Conservation (phyloP, 2,329 filamentous ascomycete species). For the Alternaria triticimaculans region DNA sequence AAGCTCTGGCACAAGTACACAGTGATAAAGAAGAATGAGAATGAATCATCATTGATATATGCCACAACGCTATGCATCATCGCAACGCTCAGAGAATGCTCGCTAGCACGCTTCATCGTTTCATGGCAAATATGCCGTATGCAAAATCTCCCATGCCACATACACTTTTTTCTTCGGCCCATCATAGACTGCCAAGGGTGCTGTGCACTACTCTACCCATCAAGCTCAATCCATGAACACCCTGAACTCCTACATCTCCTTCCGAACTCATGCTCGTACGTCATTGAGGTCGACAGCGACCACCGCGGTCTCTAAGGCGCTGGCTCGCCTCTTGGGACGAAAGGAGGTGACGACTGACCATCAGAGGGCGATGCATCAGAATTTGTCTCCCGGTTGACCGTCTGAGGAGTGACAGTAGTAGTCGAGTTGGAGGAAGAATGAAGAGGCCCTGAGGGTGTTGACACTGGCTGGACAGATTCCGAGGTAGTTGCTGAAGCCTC, state of each 20-base stretch:
- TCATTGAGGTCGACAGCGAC: background rate
- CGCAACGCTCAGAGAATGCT: background rate
- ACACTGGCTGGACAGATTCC: background rate
- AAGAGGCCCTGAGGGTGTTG: conserved; percentile 3
- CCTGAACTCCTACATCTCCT: background rate
- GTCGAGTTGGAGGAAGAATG: conserved; percentile 13
- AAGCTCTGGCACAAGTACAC: background rate
- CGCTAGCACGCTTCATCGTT: background rate
- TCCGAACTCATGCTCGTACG: background rate
- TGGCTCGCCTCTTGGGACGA: background rate
- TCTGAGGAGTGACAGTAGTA: conserved; percentile 11
- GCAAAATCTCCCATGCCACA: background rate
- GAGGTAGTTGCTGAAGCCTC: background rate
- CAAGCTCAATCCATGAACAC: background rate
- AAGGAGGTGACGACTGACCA: background rate
- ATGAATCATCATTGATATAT: background rate
- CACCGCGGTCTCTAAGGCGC: background rate
- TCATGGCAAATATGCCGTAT: background rate
- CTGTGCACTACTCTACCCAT: background rate
- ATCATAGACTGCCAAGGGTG: background rate
- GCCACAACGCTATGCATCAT: background rate
- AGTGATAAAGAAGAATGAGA: background rate
- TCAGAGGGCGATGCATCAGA: background rate
- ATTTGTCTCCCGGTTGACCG: background rate
- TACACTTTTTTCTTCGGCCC: background rate